A percentile compares a stretch with the other conserved stretches of the same genome.
phyloP scores from a whole-genome alignment of 345 rosid species.

The Gossypium stocksii region DNA sequence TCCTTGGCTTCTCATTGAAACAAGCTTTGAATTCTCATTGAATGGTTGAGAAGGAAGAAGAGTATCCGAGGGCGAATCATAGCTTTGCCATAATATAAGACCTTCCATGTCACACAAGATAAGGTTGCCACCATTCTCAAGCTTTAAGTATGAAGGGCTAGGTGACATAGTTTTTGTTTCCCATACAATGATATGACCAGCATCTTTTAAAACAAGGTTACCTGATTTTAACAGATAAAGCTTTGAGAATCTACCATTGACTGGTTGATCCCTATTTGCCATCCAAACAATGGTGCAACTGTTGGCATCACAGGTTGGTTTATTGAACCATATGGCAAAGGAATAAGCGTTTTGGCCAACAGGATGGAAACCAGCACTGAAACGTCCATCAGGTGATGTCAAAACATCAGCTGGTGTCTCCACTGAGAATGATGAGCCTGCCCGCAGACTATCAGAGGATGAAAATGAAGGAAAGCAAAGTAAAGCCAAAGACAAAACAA shows the following conservation, averaged over 20 bases:
- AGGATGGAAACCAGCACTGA: slow-evolving; percentile 12
- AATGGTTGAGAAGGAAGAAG: slow-evolving; percentile 33
- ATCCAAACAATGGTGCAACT: slow-evolving; percentile 28
- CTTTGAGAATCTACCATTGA: slow-evolving; percentile 18
- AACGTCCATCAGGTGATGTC: slow-evolving; percentile 6
- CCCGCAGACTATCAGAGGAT: background rate
- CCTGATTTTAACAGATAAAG: slow-evolving; percentile 14
- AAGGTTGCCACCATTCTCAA: slow-evolving; percentile 34
- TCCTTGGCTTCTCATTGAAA: slow-evolving; percentile 15
- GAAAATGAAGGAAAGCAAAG: background rate
- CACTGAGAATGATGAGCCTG: background rate
- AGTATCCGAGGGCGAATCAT: slow-evolving; percentile 32
- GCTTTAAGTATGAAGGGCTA: background rate
- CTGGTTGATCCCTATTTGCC: slow-evolving; percentile 28
- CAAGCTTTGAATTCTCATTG: slow-evolving; percentile 13
- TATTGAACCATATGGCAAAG: slow-evolving; percentile 22
- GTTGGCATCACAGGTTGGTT: slow-evolving; percentile 1
- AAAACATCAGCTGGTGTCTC: slow-evolving; percentile 1
- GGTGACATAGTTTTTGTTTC: slow-evolving; percentile 4
- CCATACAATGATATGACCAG: slow-evolving; percentile 24
- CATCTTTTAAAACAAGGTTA: slow-evolving; percentile 24
- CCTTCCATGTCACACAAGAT: background rate
- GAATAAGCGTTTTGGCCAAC: slow-evolving; percentile 15
- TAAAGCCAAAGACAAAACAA: background rate
- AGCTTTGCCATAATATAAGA: slow-evolving; percentile 29